These are phyloP conservation scores for Cyclotella kingstonii DNA, from an alignment of 108 stramenopile species.

Conservation along the genomic window DNA sequence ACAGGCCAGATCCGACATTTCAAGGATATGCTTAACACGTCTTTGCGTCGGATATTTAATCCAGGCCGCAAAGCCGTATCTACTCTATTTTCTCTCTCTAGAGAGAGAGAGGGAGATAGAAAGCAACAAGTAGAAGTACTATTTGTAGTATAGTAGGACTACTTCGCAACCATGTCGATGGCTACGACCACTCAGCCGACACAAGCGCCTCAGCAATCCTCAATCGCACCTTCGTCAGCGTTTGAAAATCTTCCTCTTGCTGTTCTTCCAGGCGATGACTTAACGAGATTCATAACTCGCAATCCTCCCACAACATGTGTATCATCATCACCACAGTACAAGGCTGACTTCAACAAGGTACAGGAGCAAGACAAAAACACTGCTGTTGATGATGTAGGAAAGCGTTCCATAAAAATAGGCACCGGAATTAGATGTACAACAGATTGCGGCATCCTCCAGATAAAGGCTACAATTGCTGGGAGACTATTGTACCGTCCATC, in stretches of 20 bases:
- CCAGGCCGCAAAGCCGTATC: no score
- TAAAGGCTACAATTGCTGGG: slow-evolving; percentile 40
- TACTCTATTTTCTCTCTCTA: no score
- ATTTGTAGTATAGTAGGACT: no score
- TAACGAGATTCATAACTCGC: slow-evolving; percentile 32
- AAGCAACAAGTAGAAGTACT: no score
- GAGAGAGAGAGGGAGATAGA: no score
- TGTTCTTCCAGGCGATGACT: slow-evolving; percentile 41
- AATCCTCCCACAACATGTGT: slow-evolving; percentile 20
- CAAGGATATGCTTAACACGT: no score
- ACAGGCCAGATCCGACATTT: no score
- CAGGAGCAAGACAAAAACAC: slow-evolving; percentile 1
- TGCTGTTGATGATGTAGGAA: neutral
- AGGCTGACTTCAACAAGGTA: slow-evolving; percentile 17
- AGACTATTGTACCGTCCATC: slow-evolving; percentile 31
- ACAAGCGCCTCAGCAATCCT: neutral
- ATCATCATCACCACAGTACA: no score
- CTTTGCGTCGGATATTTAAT: no score
- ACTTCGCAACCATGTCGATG: neutral
- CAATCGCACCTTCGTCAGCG: slow-evolving; percentile 2
- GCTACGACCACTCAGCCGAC: neutral
- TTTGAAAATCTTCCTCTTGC: slow-evolving; percentile 32
- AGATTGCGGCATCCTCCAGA: slow-evolving; percentile 17
- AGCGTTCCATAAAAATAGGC: slow-evolving; percentile 28
- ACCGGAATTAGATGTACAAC: slow-evolving; percentile 15